Percentiles rank a stretch among this genome's conserved stretches.
Conservation (phyloP, 306 rosid genomes). For the Fragaria nilgerrensis region DNA sequence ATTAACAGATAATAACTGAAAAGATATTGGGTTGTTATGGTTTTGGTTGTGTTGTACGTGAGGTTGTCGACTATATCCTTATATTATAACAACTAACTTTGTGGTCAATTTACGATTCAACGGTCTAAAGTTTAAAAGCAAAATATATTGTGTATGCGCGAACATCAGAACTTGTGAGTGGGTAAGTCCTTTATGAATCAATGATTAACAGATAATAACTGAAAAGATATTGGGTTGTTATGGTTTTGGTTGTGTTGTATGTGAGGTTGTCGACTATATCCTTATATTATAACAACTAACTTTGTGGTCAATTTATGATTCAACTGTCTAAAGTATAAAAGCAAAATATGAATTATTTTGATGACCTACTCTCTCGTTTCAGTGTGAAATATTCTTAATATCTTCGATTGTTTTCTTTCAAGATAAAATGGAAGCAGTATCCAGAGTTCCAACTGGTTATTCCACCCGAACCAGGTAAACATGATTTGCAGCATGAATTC, state of each 20-base stretch:
- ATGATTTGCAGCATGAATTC: neutral
- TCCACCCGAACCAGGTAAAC: constrained; percentile 36
- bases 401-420: neutral
- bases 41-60: neutral
- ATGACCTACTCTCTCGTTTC: neutral
- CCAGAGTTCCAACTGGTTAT: constrained; percentile 41
- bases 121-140: neutral
- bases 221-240: neutral
- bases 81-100: neutral
- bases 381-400: neutral
- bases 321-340: neutral
- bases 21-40: neutral
- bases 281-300: neutral
- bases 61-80: neutral
- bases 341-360: neutral
- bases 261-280: neutral
- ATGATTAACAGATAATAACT: neutral
- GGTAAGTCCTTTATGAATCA: constrained; percentile 33
- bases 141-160: constrained; percentile 32
- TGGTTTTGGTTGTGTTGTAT: neutral
- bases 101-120: neutral
- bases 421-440: constrained; percentile 50
- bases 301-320: neutral
- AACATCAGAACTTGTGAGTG: constrained; percentile 57
- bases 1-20: neutral